phyloP scores from a whole-genome alignment of 2,329 filamentous ascomycete genomes.

The Fusarium musae region DNA sequence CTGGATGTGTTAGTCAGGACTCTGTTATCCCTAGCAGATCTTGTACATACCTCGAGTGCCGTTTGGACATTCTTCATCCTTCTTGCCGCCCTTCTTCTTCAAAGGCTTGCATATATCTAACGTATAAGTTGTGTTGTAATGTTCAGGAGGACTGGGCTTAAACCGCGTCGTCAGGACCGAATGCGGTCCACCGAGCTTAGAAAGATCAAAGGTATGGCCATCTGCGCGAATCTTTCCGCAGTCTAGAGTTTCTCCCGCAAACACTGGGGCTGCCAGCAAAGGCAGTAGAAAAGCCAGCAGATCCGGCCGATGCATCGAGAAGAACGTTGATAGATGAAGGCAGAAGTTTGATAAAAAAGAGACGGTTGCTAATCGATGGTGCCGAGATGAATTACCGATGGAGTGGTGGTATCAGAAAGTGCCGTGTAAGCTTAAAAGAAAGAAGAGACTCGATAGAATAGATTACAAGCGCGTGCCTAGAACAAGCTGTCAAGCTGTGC shows the following conservation, averaged over 20 bases:
- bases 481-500: constrained; percentile 1
- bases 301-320: constrained; percentile 55
- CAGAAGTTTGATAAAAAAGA: constrained; percentile 3
- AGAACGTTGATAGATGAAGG: constrained; percentile 11
- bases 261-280: constrained; percentile 51
- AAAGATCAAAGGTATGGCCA: constrained; percentile 71
- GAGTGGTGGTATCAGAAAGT: constrained; percentile 2
- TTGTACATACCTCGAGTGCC: constrained; percentile 71
- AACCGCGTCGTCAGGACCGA: constrained; percentile 71
- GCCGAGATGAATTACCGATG: constrained; percentile 13
- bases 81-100: constrained; percentile 67
- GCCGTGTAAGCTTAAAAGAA: background rate
- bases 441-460: background rate
- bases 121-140: constrained; percentile 80
- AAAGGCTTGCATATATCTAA: constrained; percentile 79
- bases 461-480: constrained; percentile 18
- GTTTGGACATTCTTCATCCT: constrained; percentile 71
- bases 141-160: constrained; percentile 61
- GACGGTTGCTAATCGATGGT: constrained; percentile 1
- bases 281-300: constrained; percentile 51
- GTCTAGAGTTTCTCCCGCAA: constrained; percentile 62
- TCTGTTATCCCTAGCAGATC: background rate
- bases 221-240: constrained; percentile 72
- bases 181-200: constrained; percentile 72
- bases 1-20: constrained; percentile 54